Evolutionary conservation across 2,329 filamentous ascomycete genomes (phyloP), one percentile per base, ranked within the genome.

Genomic region (Apiospora koreana): DNA sequence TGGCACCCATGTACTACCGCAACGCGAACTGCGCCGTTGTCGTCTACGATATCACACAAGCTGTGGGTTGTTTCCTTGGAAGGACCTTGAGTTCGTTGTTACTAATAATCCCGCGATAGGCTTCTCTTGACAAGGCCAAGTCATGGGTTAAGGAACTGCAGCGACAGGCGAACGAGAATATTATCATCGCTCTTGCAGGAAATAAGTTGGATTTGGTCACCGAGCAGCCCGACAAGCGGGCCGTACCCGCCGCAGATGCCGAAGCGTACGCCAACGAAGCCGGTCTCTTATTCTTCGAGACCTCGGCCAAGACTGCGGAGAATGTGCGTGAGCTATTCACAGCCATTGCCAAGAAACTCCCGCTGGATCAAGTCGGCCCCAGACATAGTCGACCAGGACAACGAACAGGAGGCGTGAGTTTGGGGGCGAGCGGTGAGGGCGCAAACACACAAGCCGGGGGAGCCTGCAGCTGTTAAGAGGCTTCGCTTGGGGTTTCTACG

Each of bases 11-110:
- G 96, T 99, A 99, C 87, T 99, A 99, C 86, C 88, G 97, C 78
- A 99, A 99, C 82, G 97, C 97, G 77, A 98, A 99, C 89, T 98
- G 96, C 85, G 96, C 97, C 71, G 95, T 99, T 42, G 95, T 99
- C 66, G 96, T 99, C 75, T 99, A 99, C 84, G 96, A 99, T 84
- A 98, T 99, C 80, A 99, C 96, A 79, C 96, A 99, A 89, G 94
- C 96, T 76, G 96, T 99, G 91, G 73, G 93, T 64, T 68, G 84
- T 62, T 72, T 43, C 46, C 67, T 46, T n/a, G 45, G 50, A n/a
- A 35, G 9, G 31, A 38, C 10, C 31, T 38, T 38, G 18, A 35
- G 28, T 70, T 74, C 64, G n/a, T 1, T 1, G 54, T 18, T 69
- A 69, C 62, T 69, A 62, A 35, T 48, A 9, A 31, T n/a, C 65